Conservation (phyloP, 108 stramenopile genomes). For the Skeletonema menzelii region DNA sequence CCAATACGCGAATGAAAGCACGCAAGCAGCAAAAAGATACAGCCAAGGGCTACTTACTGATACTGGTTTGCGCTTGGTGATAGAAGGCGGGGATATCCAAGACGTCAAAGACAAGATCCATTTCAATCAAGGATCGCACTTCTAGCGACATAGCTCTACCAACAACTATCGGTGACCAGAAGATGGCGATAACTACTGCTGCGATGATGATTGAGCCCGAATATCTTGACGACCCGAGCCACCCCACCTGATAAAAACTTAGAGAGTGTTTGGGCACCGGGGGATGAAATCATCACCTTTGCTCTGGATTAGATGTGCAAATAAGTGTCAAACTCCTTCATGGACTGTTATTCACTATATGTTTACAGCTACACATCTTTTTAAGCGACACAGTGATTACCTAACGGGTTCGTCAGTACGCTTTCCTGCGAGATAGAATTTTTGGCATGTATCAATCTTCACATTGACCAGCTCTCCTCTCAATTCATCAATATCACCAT, state of each 20-base stretch:
- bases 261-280: background rate
- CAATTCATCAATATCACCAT: slow-evolving; percentile 89
- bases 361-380: background rate
- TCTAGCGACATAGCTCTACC: too few species aligned
- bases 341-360: background rate
- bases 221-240: background rate
- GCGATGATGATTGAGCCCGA: background rate
- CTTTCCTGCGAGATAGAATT: slow-evolving; percentile 73
- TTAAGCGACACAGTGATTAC: background rate
- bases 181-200: background rate
- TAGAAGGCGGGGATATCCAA: too few species aligned
- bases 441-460: slow-evolving; percentile 66
- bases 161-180: background rate
- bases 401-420: slow-evolving; percentile 18
- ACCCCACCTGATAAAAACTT: slow-evolving; percentile 34
- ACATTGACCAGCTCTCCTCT: slow-evolving; percentile 87
- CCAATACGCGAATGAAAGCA: too few species aligned
- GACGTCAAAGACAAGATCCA: too few species aligned
- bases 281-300: slow-evolving; percentile 23
- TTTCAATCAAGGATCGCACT: too few species aligned
- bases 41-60: too few species aligned
- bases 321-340: background rate
- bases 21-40: too few species aligned
- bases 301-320: slow-evolving; percentile 16
- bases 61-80: too few species aligned